phyloP scores from a whole-genome alignment of 495 filamentous ascomycete genomes.

The Parathielavia appendiculata region DNA sequence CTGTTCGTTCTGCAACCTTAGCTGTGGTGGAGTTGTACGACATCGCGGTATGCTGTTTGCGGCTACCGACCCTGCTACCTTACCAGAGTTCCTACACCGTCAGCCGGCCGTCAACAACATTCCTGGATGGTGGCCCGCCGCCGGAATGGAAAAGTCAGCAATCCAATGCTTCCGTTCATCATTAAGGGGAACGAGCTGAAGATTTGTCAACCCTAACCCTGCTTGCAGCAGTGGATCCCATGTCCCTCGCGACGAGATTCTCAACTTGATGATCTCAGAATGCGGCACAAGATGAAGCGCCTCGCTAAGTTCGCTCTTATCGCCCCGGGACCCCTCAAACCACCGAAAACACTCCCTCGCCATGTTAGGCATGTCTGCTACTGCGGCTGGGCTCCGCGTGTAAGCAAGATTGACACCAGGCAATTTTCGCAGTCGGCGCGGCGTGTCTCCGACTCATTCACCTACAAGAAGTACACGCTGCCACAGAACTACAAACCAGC shows the following conservation, averaged over 20 bases:
- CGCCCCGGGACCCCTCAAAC: constrained; percentile 1
- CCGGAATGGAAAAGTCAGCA: no score
- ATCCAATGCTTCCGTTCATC: no score
- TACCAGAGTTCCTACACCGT: background rate
- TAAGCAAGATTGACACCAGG: constrained; percentile 10
- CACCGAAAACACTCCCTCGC: background rate
- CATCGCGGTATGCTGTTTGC: no score
- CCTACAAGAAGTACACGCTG: constrained; percentile 28
- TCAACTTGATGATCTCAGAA: constrained; percentile 2
- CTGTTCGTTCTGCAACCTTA: no score
- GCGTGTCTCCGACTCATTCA: constrained; percentile 5
- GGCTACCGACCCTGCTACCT: no score
- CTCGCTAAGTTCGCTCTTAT: constrained; percentile 2
- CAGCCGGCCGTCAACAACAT: no score
- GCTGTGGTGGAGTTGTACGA: no score
- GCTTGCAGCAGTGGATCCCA: constrained; percentile 1
- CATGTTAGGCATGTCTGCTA: background rate
- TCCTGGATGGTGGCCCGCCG: no score
- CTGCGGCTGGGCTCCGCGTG: constrained; percentile 1
- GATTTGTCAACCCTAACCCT: constrained; percentile 15
- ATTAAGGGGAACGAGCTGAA: no score
- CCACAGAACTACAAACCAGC: constrained; percentile 18
- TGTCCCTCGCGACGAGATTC: background rate
- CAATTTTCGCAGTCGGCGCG: constrained; percentile 18
- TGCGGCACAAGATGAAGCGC: constrained; percentile 13